A percentile compares a stretch with the other conserved stretches of the same genome.
Evolutionary conservation across 176 grass and related monocot species (phyloP).

Genomic region (Neostapfia colusana): DNA sequence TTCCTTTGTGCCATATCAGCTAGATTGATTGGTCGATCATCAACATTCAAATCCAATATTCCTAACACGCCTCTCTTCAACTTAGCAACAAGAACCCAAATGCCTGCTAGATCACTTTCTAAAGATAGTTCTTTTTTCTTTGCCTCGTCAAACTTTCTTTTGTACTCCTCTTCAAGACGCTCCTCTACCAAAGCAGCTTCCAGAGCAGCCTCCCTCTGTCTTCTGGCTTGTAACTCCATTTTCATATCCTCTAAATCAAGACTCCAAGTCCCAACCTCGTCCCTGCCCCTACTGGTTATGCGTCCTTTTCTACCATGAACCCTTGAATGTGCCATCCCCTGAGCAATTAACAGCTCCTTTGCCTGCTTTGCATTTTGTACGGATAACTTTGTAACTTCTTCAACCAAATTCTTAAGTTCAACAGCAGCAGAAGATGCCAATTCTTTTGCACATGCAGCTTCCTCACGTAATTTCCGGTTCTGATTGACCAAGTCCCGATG

Average conservation of each 20-base stretch:
- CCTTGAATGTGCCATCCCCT: conserved; percentile 66
- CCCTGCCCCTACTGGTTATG: conserved; percentile 56
- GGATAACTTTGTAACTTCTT: conserved; percentile 92
- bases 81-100: conserved; percentile 99
- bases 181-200: conserved; percentile 87
- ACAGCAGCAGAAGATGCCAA: conserved; percentile 92
- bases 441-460: conserved; percentile 95
- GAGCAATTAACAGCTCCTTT: conserved; percentile 76
- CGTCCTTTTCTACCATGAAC: conserved; percentile 62
- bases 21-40: conserved; percentile 60
- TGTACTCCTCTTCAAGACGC: conserved; percentile 82
- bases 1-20: conserved; percentile 56
- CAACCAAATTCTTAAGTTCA: conserved; percentile 96
- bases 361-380: conserved; percentile 81
- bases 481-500: conserved; percentile 58
- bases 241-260: conserved; percentile 86
- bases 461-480: conserved; percentile 77
- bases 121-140: conserved; percentile 87
- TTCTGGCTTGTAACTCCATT: conserved; percentile 69
- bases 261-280: conserved; percentile 65
- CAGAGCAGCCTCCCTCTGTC: conserved; percentile 79
- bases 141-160: conserved; percentile 86
- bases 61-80: conserved; percentile 73
- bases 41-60: conserved; percentile 61
- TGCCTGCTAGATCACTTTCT: conserved; percentile 95